Base-by-base conservation (phyloP, 495 filamentous ascomycete species). In the Podospora tetraspora region DNA sequence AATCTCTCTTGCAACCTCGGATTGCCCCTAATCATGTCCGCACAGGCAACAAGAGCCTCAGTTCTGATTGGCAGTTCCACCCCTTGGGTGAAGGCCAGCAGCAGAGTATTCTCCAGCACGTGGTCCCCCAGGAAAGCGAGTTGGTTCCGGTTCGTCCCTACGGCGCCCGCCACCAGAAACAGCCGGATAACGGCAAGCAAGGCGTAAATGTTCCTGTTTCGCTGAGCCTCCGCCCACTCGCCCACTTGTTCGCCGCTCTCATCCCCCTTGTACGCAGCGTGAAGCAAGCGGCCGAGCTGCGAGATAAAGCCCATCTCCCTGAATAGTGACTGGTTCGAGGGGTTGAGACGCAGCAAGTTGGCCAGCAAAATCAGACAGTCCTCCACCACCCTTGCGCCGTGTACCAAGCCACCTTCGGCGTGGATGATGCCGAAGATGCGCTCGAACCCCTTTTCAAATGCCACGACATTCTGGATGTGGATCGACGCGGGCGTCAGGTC, bases 311-410 rank as follows among this genome's bases (percentile, higher is more conserved):
- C 93, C 43, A 91, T 94, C 76, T 99, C 96, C 61, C 95, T 84
- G 75, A 99, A 97, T 70, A 92, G 90, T 37, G 92, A 94, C 77
- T 98, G 96, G 75, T 98, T 99, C 24, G 94, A 92, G 24, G 88
- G 82, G 75, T 97, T 98, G 68, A 93, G 85, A 58, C 89, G 87
- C n/a, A 98, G 82, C 23, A 99, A 85, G 75, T 97, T 97, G 32
- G 92, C 92, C 21, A 98, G 84, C 63, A 99, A 82, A 52, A 94
- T 92, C n/a, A 99, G 83, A 71, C 95, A 97, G 78, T 99, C 94
- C 77, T 97, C 94, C 16, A 97, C 90, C 27, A 92, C 86, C 63
- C 94, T 91, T n/a, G 92, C 93, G 22, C 96, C 96, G 71, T 92
- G 87, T 8, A 85, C 88, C 65, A 99, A 79, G 11, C 88, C 89